Base-by-base conservation (phyloP, 257 asterid species). In the Solanum dulcamara region DNA sequence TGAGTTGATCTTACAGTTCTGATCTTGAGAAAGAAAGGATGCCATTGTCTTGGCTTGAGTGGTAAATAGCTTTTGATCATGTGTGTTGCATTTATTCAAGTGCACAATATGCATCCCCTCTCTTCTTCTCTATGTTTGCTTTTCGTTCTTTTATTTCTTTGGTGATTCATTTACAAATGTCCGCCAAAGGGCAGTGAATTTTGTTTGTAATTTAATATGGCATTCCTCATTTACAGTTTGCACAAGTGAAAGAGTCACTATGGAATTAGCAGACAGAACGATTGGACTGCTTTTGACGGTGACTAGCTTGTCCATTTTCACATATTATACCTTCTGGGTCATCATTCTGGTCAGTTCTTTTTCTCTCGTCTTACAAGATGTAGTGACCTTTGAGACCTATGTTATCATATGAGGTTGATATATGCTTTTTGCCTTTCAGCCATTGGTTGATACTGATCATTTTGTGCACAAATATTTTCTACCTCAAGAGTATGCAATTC, bases 241-340 rank as follows among this genome's bases (percentile, higher is more conserved):
- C 44, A 48, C 55, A 84, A 68, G 84, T 60, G 10, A 70, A 84
- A 53, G 26, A 81, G 85, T 60, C 51, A 46, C 17, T 7, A 93
- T 93, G 97, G 97, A 95, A 83, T 72, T 95, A 89, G 99, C 97
- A 66, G 99, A 95, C 88, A 92, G 94, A 88, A 95, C 94, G 1
- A 87, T 94, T 7, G 98, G 99, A 83, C 89, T 93, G 89, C 92
- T 94, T 81, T 90, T 94, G 80, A 92, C 99, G 6, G 84, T 90
- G 83, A 92, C 91, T 85, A 96, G 99, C 90, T 86, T 94, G 90
- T 91, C 96, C 70, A 88, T 96, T 80, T 96, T 96, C 92, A 94
- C 97, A 32, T 96, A 96, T 89, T 96, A 96, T 87, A 96, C 97
- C 62, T 92, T 96, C 87, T 96, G 99, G 99, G 96, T 96, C 86